phyloP scores from a whole-genome alignment of 2,329 filamentous ascomycete genomes.

The Phialophora chinensis region DNA sequence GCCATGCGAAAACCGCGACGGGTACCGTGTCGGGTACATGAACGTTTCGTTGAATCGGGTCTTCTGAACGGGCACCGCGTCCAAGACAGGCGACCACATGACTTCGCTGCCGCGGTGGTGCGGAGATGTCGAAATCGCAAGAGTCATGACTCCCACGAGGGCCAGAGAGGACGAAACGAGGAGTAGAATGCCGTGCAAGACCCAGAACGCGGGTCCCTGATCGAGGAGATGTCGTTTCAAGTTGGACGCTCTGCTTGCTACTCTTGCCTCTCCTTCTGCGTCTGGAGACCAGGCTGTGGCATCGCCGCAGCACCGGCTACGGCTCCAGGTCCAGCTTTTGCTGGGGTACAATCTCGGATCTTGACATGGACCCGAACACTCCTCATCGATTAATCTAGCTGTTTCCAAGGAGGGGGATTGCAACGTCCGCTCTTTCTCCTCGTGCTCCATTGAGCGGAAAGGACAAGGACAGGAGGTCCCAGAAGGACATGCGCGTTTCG shows the following conservation, averaged over 20 bases:
- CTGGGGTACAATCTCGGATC: too few relatives aligned
- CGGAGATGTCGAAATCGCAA: background rate
- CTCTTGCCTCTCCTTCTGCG: too few relatives aligned
- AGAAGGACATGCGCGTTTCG: too few relatives aligned
- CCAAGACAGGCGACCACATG: constrained; percentile 8
- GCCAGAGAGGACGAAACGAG: constrained; percentile 3
- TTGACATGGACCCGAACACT: too few relatives aligned
- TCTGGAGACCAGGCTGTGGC: background rate
- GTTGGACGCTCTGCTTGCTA: background rate
- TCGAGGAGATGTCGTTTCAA: background rate
- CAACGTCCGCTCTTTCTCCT: too few relatives aligned
- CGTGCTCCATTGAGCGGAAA: too few relatives aligned
- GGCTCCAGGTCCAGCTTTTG: too few relatives aligned
- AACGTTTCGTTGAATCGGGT: constrained; percentile 12
- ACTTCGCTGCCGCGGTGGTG: background rate
- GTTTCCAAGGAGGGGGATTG: too few relatives aligned
- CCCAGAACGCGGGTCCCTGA: background rate
- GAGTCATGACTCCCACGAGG: background rate
- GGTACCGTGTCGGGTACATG: constrained; percentile 9
- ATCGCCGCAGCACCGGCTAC: too few relatives aligned
- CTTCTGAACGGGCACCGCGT: constrained; percentile 3
- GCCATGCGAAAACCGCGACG: constrained; percentile 1
- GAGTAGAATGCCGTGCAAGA: background rate
- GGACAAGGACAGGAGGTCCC: too few relatives aligned
- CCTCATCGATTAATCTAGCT: too few relatives aligned